Conservation (phyloP, 1,284 basidiomycete species). For the Ustilago crameri region DNA sequence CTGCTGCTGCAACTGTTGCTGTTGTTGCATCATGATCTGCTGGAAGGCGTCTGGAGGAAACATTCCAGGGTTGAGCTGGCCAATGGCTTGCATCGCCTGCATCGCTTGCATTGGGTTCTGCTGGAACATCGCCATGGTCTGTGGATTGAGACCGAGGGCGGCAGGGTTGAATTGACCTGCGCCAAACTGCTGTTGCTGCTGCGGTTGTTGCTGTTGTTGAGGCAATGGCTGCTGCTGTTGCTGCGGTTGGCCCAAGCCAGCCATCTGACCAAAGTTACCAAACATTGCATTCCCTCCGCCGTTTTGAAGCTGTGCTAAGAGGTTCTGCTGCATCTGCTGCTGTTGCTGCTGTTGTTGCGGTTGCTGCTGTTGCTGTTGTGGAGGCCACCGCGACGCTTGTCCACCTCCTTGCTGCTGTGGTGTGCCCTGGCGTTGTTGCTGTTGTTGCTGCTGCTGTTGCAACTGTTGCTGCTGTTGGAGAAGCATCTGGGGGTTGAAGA, state of each 20-base stretch:
- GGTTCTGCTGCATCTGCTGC: slow-evolving; percentile 37
- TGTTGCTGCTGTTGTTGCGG: slow-evolving; percentile 25
- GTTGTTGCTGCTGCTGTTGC: slow-evolving; percentile 25
- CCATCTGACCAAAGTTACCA: slow-evolving; percentile 41
- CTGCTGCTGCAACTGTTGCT: slow-evolving; percentile 27
- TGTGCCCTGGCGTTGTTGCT: slow-evolving; percentile 29
- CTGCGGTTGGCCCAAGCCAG: slow-evolving; percentile 27
- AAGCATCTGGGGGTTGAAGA: slow-evolving; percentile 49
- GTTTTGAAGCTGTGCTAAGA: slow-evolving; percentile 40
- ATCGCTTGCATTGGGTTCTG: slow-evolving; percentile 51
- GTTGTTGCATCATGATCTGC: slow-evolving; percentile 48
- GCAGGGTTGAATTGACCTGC: slow-evolving; percentile 32
- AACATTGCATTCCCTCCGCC: slow-evolving; percentile 31
- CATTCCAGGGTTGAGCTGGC: slow-evolving; percentile 39
- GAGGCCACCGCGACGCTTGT: slow-evolving; percentile 34
- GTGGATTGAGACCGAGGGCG: slow-evolving; percentile 40
- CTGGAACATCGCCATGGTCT: slow-evolving; percentile 40
- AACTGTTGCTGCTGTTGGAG: slow-evolving; percentile 47
- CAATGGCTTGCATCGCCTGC: slow-evolving; percentile 48
- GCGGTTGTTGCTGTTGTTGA: slow-evolving; percentile 22
- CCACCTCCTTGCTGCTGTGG: slow-evolving; percentile 23
- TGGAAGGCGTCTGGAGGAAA: slow-evolving; percentile 38
- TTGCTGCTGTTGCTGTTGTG: slow-evolving; percentile 20
- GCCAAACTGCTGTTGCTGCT: slow-evolving; percentile 32
- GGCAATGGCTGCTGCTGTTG: slow-evolving; percentile 19